These are phyloP conservation scores for Chalara sp. DNA, from an alignment of 2,329 filamentous ascomycete genomes.

Conservation along the genomic window DNA sequence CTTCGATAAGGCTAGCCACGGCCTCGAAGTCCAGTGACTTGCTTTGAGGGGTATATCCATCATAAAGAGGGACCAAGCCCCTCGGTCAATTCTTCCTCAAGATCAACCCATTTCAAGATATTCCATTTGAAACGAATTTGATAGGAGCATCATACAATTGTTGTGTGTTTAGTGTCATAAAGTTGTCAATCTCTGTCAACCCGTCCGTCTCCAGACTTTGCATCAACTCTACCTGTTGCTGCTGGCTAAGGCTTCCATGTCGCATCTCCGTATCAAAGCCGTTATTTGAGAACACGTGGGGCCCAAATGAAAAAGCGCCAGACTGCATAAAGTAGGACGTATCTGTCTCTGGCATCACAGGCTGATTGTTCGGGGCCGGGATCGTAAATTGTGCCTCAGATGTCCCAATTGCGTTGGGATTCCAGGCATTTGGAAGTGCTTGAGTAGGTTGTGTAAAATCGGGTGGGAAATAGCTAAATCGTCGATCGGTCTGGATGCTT, in stretches of 20 bases:
- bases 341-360: constrained; percentile 14
- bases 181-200: constrained; percentile 53
- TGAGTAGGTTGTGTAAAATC: constrained; percentile 32
- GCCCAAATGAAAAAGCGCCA: constrained; percentile 21
- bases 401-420: constrained; percentile 13
- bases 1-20: too few relatives aligned
- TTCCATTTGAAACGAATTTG: constrained; percentile 1
- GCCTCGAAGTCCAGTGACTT: too few relatives aligned
- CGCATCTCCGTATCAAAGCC: constrained; percentile 39
- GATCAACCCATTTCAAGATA: too few relatives aligned
- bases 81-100: too few relatives aligned
- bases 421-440: constrained; percentile 23
- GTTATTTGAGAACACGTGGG: constrained; percentile 31
- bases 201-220: constrained; percentile 67
- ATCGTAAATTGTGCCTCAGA: constrained; percentile 7
- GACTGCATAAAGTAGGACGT: constrained; percentile 23
- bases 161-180: constrained; percentile 36
- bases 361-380: constrained; percentile 9
- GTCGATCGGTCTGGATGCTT: constrained; percentile 43
- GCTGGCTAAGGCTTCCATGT: constrained; percentile 66
- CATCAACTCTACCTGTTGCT: constrained; percentile 81
- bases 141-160: constrained; percentile 18
- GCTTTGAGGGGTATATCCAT: too few relatives aligned
- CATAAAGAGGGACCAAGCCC: too few relatives aligned
- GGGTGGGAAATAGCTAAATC: constrained; percentile 59